These are phyloP conservation scores for Maudiozyma turicensis DNA, from an alignment of 805 yeast species.

Conservation along the genomic window DNA sequence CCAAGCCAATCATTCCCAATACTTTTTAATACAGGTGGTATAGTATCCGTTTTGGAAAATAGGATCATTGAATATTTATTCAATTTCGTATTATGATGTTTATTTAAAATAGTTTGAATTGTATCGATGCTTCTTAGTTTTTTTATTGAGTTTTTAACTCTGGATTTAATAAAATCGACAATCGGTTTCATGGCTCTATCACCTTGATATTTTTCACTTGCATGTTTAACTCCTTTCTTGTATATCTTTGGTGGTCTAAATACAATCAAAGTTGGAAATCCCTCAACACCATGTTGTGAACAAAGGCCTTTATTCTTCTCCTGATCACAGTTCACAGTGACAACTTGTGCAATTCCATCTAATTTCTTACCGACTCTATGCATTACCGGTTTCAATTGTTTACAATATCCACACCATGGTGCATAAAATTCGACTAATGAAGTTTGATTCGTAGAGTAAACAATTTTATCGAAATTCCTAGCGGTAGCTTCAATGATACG, in stretches of 20 bases:
- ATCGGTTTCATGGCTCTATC: slow-evolving; percentile 49
- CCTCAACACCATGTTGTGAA: slow-evolving; percentile 50
- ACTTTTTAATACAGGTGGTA: slow-evolving; percentile 50
- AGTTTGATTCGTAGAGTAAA: slow-evolving; percentile 64
- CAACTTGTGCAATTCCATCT: slow-evolving; percentile 52
- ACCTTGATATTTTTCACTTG: slow-evolving; percentile 50
- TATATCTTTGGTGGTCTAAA: slow-evolving; percentile 69
- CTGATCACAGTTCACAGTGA: slow-evolving; percentile 79
- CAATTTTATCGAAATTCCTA: slow-evolving; percentile 53
- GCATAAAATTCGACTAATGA: slow-evolving; percentile 85
- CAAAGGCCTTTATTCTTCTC: slow-evolving; percentile 61
- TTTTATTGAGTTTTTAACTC: slow-evolving; percentile 59
- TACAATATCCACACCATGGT: slow-evolving; percentile 97
- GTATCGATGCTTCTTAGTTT: slow-evolving; percentile 33
- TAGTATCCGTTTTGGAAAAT: slow-evolving; percentile 41
- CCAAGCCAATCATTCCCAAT: slow-evolving; percentile 63
- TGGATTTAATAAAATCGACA: slow-evolving; percentile 42
- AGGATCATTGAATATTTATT: slow-evolving; percentile 24
- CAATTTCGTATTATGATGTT: neutral
- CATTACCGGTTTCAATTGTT: slow-evolving; percentile 54
- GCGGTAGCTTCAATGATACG: slow-evolving; percentile 49
- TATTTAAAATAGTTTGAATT: slow-evolving; percentile 11
- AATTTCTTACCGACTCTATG: slow-evolving; percentile 53
- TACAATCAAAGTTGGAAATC: slow-evolving; percentile 76
- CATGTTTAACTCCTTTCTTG: slow-evolving; percentile 29